Percentiles rank a stretch among this genome's conserved stretches.
Conservation (phyloP, 768 basidiomycete genomes). For the Kwoniella heveanensis region DNA sequence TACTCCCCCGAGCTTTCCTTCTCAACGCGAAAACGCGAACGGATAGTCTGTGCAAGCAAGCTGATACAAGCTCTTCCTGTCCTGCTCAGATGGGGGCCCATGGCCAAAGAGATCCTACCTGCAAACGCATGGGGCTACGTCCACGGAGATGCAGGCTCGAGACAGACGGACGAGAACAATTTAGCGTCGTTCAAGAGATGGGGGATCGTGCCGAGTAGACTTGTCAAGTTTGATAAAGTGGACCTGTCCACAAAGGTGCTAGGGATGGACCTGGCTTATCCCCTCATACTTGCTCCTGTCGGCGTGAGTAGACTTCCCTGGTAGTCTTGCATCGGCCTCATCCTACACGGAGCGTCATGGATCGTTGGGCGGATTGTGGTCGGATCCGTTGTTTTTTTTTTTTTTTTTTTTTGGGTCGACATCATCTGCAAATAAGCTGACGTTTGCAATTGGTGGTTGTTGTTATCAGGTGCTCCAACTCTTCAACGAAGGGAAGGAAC, state of each 20-base stretch:
- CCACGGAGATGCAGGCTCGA: background rate
- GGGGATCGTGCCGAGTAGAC: background rate
- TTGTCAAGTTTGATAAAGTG: background rate
- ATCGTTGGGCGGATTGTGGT: background rate
- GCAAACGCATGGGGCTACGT: slow-evolving; percentile 4
- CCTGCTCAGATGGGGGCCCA: background rate
- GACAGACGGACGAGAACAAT: background rate
- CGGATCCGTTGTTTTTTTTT: no score
- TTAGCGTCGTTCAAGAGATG: background rate
- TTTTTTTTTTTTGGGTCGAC: no score
- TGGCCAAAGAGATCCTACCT: background rate
- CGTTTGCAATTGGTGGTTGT: background rate
- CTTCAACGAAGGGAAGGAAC: background rate
- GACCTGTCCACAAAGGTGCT: background rate
- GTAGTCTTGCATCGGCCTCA: no score
- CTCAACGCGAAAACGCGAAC: no score
- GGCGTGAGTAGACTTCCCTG: background rate
- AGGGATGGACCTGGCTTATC: background rate
- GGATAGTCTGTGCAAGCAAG: no score
- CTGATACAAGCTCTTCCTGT: no score
- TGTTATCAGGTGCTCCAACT: background rate
- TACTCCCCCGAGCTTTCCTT: no score
- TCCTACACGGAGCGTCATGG: background rate
- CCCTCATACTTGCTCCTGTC: background rate
- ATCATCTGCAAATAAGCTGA: no score